Conservation (phyloP, 2,329 filamentous ascomycete species). For the Clonostachys chloroleuca region DNA sequence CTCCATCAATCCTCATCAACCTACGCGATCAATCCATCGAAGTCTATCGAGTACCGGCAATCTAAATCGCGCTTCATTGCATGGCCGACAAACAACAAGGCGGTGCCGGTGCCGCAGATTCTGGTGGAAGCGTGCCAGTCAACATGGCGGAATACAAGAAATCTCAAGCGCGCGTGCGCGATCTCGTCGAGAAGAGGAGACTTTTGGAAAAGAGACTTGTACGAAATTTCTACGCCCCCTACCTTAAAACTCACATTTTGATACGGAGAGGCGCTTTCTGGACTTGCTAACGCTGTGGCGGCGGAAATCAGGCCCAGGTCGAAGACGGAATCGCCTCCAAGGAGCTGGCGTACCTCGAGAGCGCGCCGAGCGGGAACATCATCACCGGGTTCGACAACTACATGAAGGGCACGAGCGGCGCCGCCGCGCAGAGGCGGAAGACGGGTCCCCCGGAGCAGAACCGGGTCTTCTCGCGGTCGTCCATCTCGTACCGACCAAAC, state of each 20-base stretch:
- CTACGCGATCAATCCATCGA: too few relatives aligned
- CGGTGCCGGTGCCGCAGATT: slow-evolving; percentile 3
- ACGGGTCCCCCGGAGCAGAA: slow-evolving; percentile 64
- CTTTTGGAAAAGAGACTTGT: slow-evolving; percentile 30
- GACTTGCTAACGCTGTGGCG: slow-evolving; percentile 6
- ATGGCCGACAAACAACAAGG: background rate
- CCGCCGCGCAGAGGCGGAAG: slow-evolving; percentile 59
- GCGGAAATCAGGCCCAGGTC: slow-evolving; percentile 21
- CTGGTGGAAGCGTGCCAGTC: slow-evolving; percentile 18
- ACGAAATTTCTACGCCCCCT: slow-evolving; percentile 4
- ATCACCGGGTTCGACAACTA: slow-evolving; percentile 98
- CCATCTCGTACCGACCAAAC: slow-evolving; percentile 54
- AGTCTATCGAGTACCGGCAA: too few relatives aligned
- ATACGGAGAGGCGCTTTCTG: background rate
- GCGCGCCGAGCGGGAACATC: slow-evolving; percentile 87
- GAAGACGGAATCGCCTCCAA: slow-evolving; percentile 83
- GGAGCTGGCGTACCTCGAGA: slow-evolving; percentile 86
- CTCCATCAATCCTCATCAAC: too few relatives aligned
- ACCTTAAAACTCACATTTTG: background rate
- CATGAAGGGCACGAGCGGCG: slow-evolving; percentile 78
- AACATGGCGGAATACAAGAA: slow-evolving; percentile 44
- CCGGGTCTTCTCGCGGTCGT: slow-evolving; percentile 66
- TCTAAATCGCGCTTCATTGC: background rate
- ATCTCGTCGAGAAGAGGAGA: slow-evolving; percentile 38
- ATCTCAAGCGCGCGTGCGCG: slow-evolving; percentile 40